Evolutionary conservation across 2,329 filamentous ascomycete species (phyloP).

Genomic region (Elsinoe fawcettii): DNA sequence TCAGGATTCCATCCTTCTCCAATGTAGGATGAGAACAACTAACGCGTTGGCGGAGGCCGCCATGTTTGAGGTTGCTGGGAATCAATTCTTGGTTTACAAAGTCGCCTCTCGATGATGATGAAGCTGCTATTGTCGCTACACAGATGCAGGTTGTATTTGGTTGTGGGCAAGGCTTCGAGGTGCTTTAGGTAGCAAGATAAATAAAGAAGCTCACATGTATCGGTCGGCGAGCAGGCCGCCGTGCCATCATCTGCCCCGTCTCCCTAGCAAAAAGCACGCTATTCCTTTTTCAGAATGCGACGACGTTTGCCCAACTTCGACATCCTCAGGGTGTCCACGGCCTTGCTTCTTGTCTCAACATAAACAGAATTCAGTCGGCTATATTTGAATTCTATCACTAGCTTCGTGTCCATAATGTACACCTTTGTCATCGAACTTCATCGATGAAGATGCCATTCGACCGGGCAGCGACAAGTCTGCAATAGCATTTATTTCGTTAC

Average conservation of each 20-base stretch:
- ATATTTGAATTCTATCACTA: too few species aligned
- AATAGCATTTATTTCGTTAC: too few species aligned
- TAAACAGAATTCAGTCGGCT: too few species aligned
- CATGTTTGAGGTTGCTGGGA: conserved; percentile 16
- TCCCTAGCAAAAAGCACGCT: neutral
- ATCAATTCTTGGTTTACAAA: neutral
- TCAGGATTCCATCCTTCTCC: conserved; percentile 5
- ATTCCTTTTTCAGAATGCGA: neutral
- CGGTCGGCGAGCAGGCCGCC: neutral
- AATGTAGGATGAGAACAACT: conserved; percentile 1
- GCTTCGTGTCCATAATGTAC: neutral
- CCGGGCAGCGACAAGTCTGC: too few species aligned
- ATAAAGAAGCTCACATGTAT: conserved; percentile 9
- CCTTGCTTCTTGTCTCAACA: neutral
- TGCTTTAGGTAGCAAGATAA: conserved; percentile 13
- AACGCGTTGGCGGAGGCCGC: conserved; percentile 18
- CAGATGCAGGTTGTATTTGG: neutral
- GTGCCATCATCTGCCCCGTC: conserved; percentile 2
- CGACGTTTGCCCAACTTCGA: neutral
- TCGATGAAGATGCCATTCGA: too few species aligned
- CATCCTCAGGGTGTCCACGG: neutral
- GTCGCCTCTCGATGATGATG: neutral
- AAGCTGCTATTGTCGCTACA: neutral
- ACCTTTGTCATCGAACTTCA: too few species aligned
- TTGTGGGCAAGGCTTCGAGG: neutral